Base-by-base conservation (phyloP, 805 yeast genomes). In the Wickerhamia fluorescens region DNA sequence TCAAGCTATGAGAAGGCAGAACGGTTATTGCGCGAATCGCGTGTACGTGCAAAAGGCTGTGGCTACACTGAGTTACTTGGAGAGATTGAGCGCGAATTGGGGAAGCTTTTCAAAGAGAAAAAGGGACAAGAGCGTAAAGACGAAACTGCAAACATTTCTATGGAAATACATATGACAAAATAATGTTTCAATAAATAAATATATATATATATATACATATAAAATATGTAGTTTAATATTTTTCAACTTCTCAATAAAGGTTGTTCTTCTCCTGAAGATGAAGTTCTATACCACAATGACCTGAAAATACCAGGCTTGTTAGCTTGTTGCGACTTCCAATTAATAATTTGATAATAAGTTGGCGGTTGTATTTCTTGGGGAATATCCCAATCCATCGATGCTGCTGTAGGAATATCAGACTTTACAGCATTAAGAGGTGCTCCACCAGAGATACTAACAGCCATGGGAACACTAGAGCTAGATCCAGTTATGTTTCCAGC, bases 71-170 rank as follows among this genome's bases (percentile, higher is more conserved):
- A 78, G 21, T 59, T 87, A 29, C 60, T 79, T 3, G 61, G 51
- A 1, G 82, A 75, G 37, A 75, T 82, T 18, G 87, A 82, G 40
- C 60, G 63, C 20, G 94, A 86, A 44, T 58, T 81, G 41, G 58
- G 52, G 7, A 78, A 77, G 51, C 50, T 81, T 25, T 58, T 60
- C 36, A 47, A 50, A 21, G 66, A 61, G 33, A 53, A 41, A 41
- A 46, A 48, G 28, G 28, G 15, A 22, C 9, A 10, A 8, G 20
- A 10, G 10, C 20, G 20, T 18, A 27, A 10, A 9, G 11, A 29
- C 4, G 29, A 42, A 9, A 22, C 23, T 10, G 39, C 37, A 11
- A 33, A 41, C 27, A 43, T 54, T 13, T 49, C 46, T 23, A 39
- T 53, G 51, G 55, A 51, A 34, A 50, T 54, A 19, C 51, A 42